Conservation (phyloP, 2,329 filamentous ascomycete genomes). For the Verticillium nubilum region DNA sequence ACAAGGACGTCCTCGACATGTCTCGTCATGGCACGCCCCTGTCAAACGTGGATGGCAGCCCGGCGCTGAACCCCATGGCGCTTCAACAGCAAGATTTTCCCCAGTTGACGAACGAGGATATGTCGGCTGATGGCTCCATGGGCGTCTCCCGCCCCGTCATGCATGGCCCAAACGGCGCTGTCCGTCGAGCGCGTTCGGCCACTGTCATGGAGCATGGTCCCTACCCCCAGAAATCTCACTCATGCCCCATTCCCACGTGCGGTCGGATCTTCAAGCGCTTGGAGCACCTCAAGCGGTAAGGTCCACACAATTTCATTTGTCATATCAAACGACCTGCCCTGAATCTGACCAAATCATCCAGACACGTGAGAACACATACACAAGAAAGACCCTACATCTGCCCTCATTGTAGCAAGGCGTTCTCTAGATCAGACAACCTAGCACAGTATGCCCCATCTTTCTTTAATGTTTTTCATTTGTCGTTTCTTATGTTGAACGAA, state of each 20-base stretch:
- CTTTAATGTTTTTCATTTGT: constrained; percentile 23
- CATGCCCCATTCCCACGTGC: constrained; percentile 97
- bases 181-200: constrained; percentile 85
- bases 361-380: constrained; percentile 98
- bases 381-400: constrained; percentile 98
- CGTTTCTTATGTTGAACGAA: constrained; percentile 16
- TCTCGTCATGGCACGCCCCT: constrained; percentile 90
- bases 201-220: constrained; percentile 96
- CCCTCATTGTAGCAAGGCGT: constrained; percentile 96
- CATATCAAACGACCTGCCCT: constrained; percentile 29
- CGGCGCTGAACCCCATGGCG: constrained; percentile 64
- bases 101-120: constrained; percentile 57
- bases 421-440: constrained; percentile 97
- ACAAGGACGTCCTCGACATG: constrained; percentile 74
- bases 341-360: constrained; percentile 50
- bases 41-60: constrained; percentile 77
- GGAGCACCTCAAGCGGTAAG: constrained; percentile 98
- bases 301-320: constrained; percentile 35
- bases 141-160: constrained; percentile 58
- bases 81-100: constrained; percentile 65
- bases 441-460: constrained; percentile 70
- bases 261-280: constrained; percentile 97
- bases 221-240: constrained; percentile 96
- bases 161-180: constrained; percentile 67
- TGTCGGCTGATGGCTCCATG: constrained; percentile 52